Evolutionary conservation across 495 filamentous ascomycete species (phyloP), one percentile per base, ranked within the genome.

Genomic region (Penicillium desertorum): DNA sequence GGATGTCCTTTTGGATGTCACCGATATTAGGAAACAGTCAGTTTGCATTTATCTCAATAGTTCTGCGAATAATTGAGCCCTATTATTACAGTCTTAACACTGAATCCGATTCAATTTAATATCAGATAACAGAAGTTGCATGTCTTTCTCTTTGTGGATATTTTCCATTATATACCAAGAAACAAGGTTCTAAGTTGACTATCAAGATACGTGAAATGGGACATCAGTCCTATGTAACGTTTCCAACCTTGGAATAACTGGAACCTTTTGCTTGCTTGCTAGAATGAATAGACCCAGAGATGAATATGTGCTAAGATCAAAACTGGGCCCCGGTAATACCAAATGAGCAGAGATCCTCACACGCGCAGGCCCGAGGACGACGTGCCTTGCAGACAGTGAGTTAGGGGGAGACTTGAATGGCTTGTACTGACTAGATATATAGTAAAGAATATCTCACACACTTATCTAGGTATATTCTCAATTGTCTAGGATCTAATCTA

Each of bases 1-100:
- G 59, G 45, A 54, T 62, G 49, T 37, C 55, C 55, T 29, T 62
- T 62, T 58, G 50, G 49, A 50, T 62, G 54, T 46, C 14, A 51
- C 7, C 36, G 55, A 58, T 54, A 53, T 57, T 42, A 41, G 30
- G 11, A 34, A 54, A 47, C 32, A 20, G 43, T 30, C 43, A 58
- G 22, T 22, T 59, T 59, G 34, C 22, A 43, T 30, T 53, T 47
- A 46, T 42, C 30, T 47, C 34, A 48, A 39, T 25, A 41, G 11
- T 17, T 51, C n/a, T 41, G 34, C 22, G 16, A 42, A 51, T 51
- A 41, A 25, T 29, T 42, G 36, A 17, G 34, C 49, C 29, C 20
- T 42, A 23, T 22, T 9, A 50, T 50, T 36, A 16, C 47, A 49
- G 29, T 50, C 17, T 49, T 32, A 16, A 36, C 29, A 37, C 19